These are phyloP conservation scores for Pseudogymnoascus sp. DNA, from an alignment of 2,329 filamentous ascomycete genomes.

Conservation along the genomic window DNA sequence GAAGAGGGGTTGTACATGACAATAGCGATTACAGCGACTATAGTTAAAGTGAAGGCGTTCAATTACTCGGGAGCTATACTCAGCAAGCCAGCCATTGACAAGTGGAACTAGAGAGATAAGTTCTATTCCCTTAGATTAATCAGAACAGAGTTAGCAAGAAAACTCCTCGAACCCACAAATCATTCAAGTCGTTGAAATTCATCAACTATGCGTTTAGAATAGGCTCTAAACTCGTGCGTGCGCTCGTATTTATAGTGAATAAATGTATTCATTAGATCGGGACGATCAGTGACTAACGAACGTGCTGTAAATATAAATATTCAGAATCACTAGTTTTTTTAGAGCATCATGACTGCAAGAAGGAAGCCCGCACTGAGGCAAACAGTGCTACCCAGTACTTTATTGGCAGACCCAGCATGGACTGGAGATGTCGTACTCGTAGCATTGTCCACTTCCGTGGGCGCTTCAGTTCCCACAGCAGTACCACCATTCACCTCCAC, in stretches of 20 bases:
- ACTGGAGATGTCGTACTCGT: not conserved
- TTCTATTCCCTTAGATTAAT: no score
- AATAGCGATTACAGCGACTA: no score
- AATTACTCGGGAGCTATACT: no score
- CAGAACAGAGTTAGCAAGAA: no score
- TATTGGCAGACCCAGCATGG: not conserved
- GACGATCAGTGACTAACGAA: not conserved
- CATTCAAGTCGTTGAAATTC: no score
- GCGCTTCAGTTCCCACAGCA: not conserved
- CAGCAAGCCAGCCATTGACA: no score
- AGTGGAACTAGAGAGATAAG: no score
- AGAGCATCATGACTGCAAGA: not conserved
- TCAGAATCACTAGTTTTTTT: not conserved
- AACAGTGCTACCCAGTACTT: not conserved
- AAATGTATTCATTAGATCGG: not conserved
- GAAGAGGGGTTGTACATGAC: no score
- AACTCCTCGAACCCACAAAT: no score
- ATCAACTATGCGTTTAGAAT: no score
- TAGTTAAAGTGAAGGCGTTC: no score
- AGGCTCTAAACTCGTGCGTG: not conserved
- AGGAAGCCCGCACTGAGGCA: not conserved
- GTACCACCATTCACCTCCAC: not conserved
- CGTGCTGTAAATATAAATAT: not conserved
- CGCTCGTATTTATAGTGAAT: not conserved
- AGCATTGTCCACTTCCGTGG: not conserved